Evolutionary conservation across 169 alveolate species (phyloP), one percentile per base, ranked within the genome.

Genomic region (Cryptosporidium meleagridis): DNA sequence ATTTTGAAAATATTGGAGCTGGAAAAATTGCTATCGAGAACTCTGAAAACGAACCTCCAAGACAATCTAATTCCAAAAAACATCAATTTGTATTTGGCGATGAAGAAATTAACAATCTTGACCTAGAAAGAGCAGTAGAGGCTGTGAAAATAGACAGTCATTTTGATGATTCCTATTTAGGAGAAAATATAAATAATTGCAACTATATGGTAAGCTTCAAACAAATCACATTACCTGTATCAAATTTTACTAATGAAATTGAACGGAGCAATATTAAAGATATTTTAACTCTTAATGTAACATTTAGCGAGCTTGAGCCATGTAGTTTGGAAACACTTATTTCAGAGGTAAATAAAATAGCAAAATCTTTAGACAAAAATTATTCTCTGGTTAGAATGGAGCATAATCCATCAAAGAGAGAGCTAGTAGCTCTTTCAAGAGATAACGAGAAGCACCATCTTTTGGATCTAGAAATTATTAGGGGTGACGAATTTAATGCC

Each of bases 401-500:
- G 16, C 71, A 73, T 37, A 53, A 8, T n/a, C 14, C 35, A 58
- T n/a, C 70, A 73, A 52, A 73, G 7, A 53, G 41, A 18, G 70
- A 73, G 41, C 65, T 73, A 7, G 1, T 70, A 8, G 21, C 39
- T 37, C 65, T 53, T 12, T 39, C 55, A 39, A 80, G 26, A 51
- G 53, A 21, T 14, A 44, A 45, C 26, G 31, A 59, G 8, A 31
- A 18, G 39, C 70, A 29, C 21, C 41, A 61, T 18, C 72, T 80
- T 59, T 62, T 51, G 26, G 89, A 80, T 61, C 48, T 80, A 1
- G 89, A 48, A 41, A 39, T 80, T 10, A 37, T 44, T 14, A 61
- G n/a, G 9, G 69, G 69, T 65, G 89, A 80, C 44, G 51, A 59
- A 48, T n/a, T 80, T 10, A 26, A 14, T 23, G 89, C 89, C n/a